Evolutionary conservation across 441 rosid genomes (phyloP).

Genomic region (Viola pubescens): DNA sequence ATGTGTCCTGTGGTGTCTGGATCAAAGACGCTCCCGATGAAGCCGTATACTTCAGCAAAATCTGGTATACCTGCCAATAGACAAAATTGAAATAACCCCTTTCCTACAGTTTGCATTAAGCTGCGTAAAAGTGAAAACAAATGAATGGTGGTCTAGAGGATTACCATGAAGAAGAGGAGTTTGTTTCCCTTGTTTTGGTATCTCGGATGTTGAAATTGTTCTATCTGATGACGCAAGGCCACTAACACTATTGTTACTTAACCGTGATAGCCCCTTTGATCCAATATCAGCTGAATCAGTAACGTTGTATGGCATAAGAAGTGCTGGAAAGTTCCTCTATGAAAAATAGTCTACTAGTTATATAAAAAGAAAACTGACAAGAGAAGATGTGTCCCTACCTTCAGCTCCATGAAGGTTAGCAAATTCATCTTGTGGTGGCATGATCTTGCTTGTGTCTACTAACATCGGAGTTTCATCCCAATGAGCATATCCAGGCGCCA

Average conservation of each 20-base stretch:
- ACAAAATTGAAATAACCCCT: constrained; percentile 16
- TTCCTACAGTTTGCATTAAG: constrained; percentile 2
- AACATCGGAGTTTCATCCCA: constrained; percentile 61
- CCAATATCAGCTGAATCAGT: constrained; percentile 89
- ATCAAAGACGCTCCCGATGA: constrained; percentile 88
- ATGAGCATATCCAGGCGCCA: constrained; percentile 37
- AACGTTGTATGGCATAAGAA: constrained; percentile 53
- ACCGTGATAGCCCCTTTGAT: constrained; percentile 48
- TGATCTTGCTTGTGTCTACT: constrained; percentile 33
- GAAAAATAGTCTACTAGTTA: constrained; percentile 23
- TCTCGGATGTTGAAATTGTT: constrained; percentile 33
- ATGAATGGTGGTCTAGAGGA: constrained; percentile 18
- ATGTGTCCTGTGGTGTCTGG: constrained; percentile 57
- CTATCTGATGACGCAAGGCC: constrained; percentile 40
- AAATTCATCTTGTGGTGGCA: constrained; percentile 45
- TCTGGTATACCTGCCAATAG: constrained; percentile 60
- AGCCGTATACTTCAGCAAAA: constrained; percentile 75
- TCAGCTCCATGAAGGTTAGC: constrained; percentile 35
- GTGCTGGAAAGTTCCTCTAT: constrained; percentile 40
- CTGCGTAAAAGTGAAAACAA: constrained; percentile 7
- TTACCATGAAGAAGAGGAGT: constrained; percentile 59
- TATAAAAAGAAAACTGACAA: constrained; percentile 18
- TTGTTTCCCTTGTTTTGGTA: constrained; percentile 39
- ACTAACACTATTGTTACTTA: constrained; percentile 33
- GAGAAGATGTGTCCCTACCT: constrained; percentile 38